A percentile compares a stretch with the other conserved stretches of the same genome.
phyloP scores from a whole-genome alignment of 2,329 filamentous ascomycete genomes.

The Orbilia brochopaga region DNA sequence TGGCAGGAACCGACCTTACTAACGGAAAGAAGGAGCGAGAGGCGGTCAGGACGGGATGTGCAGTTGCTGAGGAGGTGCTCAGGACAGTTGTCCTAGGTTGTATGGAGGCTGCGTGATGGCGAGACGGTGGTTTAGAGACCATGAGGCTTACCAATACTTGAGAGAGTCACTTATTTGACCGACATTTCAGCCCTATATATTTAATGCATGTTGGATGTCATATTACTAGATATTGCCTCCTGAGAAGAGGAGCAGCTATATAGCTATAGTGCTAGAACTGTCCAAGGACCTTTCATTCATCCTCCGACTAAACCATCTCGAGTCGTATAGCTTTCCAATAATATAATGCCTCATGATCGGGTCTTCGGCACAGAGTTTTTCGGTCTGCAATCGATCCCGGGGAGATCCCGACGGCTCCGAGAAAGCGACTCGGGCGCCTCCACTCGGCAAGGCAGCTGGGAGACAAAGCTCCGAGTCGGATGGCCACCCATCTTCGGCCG shows the following conservation, averaged over 20 bases:
- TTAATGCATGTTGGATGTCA: no score
- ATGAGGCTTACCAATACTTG: no score
- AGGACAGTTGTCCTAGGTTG: slow-evolving; percentile 29
- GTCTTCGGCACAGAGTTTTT: slow-evolving; percentile 20
- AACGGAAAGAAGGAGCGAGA: slow-evolving; percentile 62
- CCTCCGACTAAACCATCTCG: neutral
- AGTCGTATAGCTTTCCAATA: neutral
- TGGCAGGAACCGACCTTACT: slow-evolving; percentile 62
- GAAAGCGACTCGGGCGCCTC: slow-evolving; percentile 18
- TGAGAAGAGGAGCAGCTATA: no score
- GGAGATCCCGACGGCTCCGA: slow-evolving; percentile 47
- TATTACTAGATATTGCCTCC: no score
- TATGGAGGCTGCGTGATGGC: slow-evolving; percentile 53
- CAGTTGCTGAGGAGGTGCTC: slow-evolving; percentile 59
- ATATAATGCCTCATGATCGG: neutral
- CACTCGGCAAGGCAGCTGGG: slow-evolving; percentile 17
- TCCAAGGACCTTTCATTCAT: no score
- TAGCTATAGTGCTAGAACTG: no score
- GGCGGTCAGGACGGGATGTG: slow-evolving; percentile 62
- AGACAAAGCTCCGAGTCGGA: slow-evolving; percentile 19
- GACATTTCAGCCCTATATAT: no score
- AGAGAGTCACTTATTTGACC: no score
- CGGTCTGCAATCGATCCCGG: slow-evolving; percentile 2
- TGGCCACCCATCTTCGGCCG: slow-evolving; percentile 10
- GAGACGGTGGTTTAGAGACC: slow-evolving; percentile 9